Base-by-base conservation (phyloP, 495 filamentous ascomycete species). In the Trichoderma gamsii region DNA sequence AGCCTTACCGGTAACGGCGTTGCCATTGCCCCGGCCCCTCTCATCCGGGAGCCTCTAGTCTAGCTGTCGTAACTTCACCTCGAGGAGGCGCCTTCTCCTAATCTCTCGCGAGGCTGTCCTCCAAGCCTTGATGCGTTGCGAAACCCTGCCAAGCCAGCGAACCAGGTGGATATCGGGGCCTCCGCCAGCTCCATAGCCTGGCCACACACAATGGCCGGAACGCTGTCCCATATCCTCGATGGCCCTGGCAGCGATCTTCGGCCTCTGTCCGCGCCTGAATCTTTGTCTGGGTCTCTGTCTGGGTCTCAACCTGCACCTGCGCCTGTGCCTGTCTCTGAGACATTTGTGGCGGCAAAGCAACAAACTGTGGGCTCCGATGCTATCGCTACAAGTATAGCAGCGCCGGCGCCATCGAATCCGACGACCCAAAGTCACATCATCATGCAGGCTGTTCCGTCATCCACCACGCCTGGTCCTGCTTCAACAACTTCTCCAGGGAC, bases 181-280 rank as follows among this genome's bases (percentile, higher is more conserved):
- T 29, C 56, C 56, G 56, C 56, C 56, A 38, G 56, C 25, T 61
- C 56, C 56, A 23, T 61, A 61, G 56, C 56, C 56, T 29, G 56
- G n/a, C 44, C 44, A n/a, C 56, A 32, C 56, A 25, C 43, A 16
- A 66, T 66, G 65, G 65, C 65, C 38, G 65, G 43, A 25, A 13
- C 35, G 25, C 27, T 66, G 21, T 66, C 65, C 12, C 65, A 32
- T 23, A 66, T 66, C 21, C 65, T 66, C 43, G 65, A 66, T 51
- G 56, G 56, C 13, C 56, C 56, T 23, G 25, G 56, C 56, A 61
- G 56, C 27, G 56, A 32, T 66, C 23, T 43, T 66, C 35, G 35
- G 11, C 64, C 32, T 23, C 27, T 32, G 29, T 27, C 61, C 15
- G 29, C 27, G 38, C 61, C 61, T 18, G 13, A 16, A 13, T 35